Evolutionary conservation across 106 monocot species (phyloP).

Genomic region (Gastrodia elata): DNA sequence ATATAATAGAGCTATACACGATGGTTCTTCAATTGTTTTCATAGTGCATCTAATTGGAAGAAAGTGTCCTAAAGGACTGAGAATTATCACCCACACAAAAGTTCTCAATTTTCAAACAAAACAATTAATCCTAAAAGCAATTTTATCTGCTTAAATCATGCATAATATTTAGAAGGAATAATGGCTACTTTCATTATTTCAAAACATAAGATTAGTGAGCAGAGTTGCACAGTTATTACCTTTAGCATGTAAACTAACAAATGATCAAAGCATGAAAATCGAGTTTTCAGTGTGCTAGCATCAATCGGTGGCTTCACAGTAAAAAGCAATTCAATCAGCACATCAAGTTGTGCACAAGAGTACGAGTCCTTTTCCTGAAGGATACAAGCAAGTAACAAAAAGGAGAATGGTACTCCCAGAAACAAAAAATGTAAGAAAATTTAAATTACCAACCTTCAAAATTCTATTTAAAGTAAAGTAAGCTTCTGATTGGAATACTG

Average conservation of each 20-base stretch:
- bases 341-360: conserved; percentile 36
- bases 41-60: not conserved
- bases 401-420: not conserved
- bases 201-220: not conserved
- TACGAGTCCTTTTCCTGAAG: conserved; percentile 68
- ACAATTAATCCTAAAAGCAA: not conserved
- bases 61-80: not conserved
- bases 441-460: conserved; percentile 47
- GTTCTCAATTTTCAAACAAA: not conserved
- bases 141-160: not conserved
- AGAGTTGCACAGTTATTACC: conserved; percentile 25
- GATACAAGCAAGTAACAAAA: conserved; percentile 6
- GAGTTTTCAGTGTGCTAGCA: conserved; percentile 23
- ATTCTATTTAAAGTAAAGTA: conserved; percentile 51
- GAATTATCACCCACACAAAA: not conserved
- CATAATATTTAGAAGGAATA: not conserved
- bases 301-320: conserved; percentile 29
- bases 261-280: conserved; percentile 59
- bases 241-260: conserved; percentile 68
- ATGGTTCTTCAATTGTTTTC: not conserved
- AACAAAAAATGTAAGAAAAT: not conserved
- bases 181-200: not conserved
- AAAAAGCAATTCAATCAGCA: conserved; percentile 61
- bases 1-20: not conserved
- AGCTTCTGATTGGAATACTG: conserved; percentile 31